Evolutionary conservation across 495 filamentous ascomycete genomes (phyloP).

Genomic region (Penicillium maclennaniae): DNA sequence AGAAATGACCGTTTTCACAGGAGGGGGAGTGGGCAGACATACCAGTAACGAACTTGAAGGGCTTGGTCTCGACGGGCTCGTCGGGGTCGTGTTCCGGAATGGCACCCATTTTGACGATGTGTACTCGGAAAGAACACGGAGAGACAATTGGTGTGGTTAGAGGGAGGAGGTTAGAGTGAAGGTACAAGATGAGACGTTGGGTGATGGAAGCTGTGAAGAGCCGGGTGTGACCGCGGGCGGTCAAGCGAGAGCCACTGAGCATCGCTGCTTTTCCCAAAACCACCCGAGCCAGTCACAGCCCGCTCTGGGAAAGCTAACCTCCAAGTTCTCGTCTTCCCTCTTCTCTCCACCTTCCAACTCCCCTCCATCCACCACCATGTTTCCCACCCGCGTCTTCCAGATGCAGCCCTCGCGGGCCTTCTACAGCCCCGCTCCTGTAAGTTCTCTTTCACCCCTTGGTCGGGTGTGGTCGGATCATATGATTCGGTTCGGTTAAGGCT

Average conservation of each 20-base stretch:
- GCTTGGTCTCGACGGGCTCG: slow-evolving; percentile 86
- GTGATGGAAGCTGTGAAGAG: slow-evolving; percentile 40
- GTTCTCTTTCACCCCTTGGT: slow-evolving; percentile 28
- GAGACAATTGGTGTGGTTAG: slow-evolving; percentile 12
- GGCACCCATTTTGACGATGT: slow-evolving; percentile 45
- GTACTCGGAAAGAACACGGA: slow-evolving; percentile 21
- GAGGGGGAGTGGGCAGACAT: slow-evolving; percentile 41
- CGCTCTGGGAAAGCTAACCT: slow-evolving; percentile 26
- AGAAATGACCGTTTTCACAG: slow-evolving; percentile 19
- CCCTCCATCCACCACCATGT: slow-evolving; percentile 49
- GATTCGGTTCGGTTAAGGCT: slow-evolving; percentile 32
- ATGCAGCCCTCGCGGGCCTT: slow-evolving; percentile 59
- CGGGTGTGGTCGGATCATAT: slow-evolving; percentile 16
- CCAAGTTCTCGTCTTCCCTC: slow-evolving; percentile 9
- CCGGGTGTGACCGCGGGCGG: slow-evolving; percentile 42
- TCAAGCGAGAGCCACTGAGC: slow-evolving; percentile 46
- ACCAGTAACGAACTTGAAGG: slow-evolving; percentile 99
- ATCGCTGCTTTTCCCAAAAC: slow-evolving; percentile 34
- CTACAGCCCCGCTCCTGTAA: slow-evolving; percentile 78
- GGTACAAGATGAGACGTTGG: slow-evolving; percentile 24
- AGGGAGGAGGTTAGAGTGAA: slow-evolving; percentile 23
- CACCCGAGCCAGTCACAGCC: slow-evolving; percentile 34
- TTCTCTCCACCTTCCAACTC: slow-evolving; percentile 23
- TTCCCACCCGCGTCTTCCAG: slow-evolving; percentile 56
- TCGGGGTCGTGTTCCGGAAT: slow-evolving; percentile 79